Evolutionary conservation across 108 stramenopile genomes (phyloP), one percentile per base, ranked within the genome.

Genomic region (Cyclotella atomus): DNA sequence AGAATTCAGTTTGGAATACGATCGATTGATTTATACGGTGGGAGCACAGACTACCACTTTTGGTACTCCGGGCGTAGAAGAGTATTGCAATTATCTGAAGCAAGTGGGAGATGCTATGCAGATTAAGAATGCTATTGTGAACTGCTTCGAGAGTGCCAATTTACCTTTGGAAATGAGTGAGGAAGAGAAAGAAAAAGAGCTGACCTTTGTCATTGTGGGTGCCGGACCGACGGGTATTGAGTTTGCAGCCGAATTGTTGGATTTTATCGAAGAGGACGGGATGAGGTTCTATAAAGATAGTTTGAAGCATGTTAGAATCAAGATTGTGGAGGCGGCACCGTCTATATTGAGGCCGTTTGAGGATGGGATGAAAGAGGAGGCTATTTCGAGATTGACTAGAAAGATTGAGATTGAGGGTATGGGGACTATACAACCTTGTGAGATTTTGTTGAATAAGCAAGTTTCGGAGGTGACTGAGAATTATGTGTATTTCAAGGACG

Each of bases 151-250:
- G 65, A 85, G 94, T 54, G 97, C 96, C n/a, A 90, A 87, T 46
- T 70, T 97, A n/a, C 97, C 97, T 41, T 9, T 6, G 0, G 68
- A 71, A 29, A 63, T 92, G 45, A 93, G 95, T 19, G 85, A 81
- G 52, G 92, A 96, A 72, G 80, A 91, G 20, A 62, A 69, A 20
- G 70, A 63, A 16, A 81, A 79, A 17, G 83, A 83, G 12, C 68
- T 98, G 35, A 94, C 96, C 0, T 97, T 98, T 79, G 96, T 89
- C 25, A 83, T 97, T 15, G 93, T 98, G 44, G 97, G 97, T 20
- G 97, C 96, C 0, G 97, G 97, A 33, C 97, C 97, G 1, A 98
- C 97, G 6, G 97, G 97, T 4, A 85, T 91, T 36, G 97, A 98
- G 75, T 96, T 97, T 83, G 93, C 95, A 15, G 87, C 92, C 0